A percentile compares a stretch with the other conserved stretches of the same genome.
These are phyloP conservation scores for Talaromyces sp. DNA, from an alignment of 2,329 filamentous ascomycete species.

Conservation along the genomic window DNA sequence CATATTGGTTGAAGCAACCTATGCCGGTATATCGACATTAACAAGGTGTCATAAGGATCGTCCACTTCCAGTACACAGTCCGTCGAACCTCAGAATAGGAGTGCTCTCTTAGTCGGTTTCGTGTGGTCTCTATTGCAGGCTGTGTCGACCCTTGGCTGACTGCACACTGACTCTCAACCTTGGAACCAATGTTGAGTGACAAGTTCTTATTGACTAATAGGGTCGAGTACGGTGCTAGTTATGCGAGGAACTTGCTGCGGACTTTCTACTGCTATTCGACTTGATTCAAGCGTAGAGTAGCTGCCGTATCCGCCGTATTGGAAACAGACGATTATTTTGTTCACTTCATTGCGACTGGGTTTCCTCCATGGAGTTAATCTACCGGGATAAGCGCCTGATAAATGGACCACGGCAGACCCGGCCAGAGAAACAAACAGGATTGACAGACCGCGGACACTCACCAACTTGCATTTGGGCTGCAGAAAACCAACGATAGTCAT, in stretches of 20 bases:
- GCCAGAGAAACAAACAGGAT: not conserved
- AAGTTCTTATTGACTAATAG: not conserved
- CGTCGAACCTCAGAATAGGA: not conserved
- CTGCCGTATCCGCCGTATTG: not conserved
- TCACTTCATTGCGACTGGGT: not conserved
- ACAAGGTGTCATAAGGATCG: not conserved
- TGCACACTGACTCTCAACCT: not conserved
- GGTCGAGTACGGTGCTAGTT: not conserved
- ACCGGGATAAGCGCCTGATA: conserved; percentile 8
- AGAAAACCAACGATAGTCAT: not conserved
- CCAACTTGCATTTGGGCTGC: not conserved
- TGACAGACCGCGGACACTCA: not conserved
- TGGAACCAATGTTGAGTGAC: not conserved
- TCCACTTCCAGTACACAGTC: not conserved
- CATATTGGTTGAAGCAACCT: not conserved
- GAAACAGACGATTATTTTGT: not conserved
- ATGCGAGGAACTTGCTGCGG: conserved; percentile 2
- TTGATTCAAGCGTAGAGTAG: not conserved
- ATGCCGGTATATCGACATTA: not conserved
- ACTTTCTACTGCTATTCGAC: not conserved
- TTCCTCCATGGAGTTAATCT: not conserved
- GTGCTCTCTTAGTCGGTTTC: not conserved
- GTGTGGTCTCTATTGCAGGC: not conserved
- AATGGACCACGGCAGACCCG: not conserved
- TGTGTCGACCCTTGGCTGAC: not conserved